A percentile compares a stretch with the other conserved stretches of the same genome.
These are phyloP conservation scores for Tetrapisispora taiwanensis DNA, from an alignment of 805 yeast species.

Conservation along the genomic window DNA sequence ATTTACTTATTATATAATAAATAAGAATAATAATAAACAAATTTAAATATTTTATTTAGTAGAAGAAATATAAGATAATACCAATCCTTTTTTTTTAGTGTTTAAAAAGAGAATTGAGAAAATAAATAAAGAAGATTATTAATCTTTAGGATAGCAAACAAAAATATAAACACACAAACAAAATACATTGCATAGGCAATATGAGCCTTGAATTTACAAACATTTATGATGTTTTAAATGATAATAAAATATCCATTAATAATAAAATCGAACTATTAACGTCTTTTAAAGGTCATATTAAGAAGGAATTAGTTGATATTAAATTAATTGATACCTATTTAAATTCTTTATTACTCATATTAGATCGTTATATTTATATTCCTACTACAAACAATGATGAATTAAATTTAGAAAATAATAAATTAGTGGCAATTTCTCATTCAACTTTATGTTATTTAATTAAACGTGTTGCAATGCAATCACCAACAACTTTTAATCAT, in stretches of 20 bases:
- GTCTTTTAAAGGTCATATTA: constrained; percentile 28
- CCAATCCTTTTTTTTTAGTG: too few species aligned
- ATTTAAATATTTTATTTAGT: too few species aligned
- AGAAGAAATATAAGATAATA: too few species aligned
- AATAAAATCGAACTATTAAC: constrained; percentile 15
- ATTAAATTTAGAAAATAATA: constrained; percentile 2
- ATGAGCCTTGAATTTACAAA: not conserved
- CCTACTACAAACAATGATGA: not conserved
- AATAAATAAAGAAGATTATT: too few species aligned
- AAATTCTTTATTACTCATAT: constrained; percentile 13
- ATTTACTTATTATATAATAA: too few species aligned
- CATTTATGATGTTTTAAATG: not conserved
- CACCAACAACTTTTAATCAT: constrained; percentile 16
- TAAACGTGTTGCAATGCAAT: constrained; percentile 34
- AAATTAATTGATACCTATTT: constrained; percentile 18
- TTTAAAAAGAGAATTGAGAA: too few species aligned
- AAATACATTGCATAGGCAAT: too few species aligned
- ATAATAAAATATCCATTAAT: constrained; percentile 5
- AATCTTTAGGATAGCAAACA: too few species aligned
- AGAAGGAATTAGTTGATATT: constrained; percentile 25
- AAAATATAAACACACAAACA: too few species aligned
- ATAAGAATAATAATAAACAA: too few species aligned
- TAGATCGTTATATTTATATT: not conserved
- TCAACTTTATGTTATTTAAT: constrained; percentile 37
- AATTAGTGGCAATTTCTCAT: constrained; percentile 25